phyloP scores from a whole-genome alignment of 306 rosid genomes.

The Argentina anserina region DNA sequence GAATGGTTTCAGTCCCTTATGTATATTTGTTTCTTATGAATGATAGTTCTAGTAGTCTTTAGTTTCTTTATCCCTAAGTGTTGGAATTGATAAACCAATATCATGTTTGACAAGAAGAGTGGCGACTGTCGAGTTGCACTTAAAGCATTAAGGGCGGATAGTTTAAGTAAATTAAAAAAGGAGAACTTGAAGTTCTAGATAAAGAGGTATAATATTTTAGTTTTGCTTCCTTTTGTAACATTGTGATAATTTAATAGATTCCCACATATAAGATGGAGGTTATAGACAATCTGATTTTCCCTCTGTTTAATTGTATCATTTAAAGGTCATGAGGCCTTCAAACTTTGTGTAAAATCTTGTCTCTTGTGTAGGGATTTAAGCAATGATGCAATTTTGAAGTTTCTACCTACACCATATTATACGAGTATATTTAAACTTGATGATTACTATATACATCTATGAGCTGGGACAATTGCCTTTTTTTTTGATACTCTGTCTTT shows the following conservation, averaged over 20 bases:
- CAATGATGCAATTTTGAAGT: too few species aligned
- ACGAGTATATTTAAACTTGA: too few species aligned
- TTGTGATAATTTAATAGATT: not conserved
- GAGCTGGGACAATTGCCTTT: too few species aligned
- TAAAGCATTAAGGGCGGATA: constrained; percentile 80
- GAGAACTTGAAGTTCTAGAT: constrained; percentile 86
- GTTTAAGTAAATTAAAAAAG: constrained; percentile 79
- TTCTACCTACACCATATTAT: too few species aligned
- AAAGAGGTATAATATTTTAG: constrained; percentile 62
- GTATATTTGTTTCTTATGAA: not conserved
- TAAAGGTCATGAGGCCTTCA: constrained; percentile 78
- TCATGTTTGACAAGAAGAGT: constrained; percentile 67
- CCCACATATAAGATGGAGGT: too few species aligned
- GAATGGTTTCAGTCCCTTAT: not conserved
- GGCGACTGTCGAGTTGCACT: constrained; percentile 97
- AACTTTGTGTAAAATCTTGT: too few species aligned
- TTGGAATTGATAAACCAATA: constrained; percentile 21
- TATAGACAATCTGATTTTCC: constrained; percentile 18
- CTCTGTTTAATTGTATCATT: constrained; percentile 24
- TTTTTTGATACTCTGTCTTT: too few species aligned
- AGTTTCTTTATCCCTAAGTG: not conserved
- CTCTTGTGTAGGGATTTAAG: too few species aligned
- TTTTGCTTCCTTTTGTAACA: not conserved
- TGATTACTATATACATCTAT: too few species aligned
- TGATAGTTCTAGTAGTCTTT: not conserved